Percentiles rank a stretch among this genome's conserved stretches.
phyloP scores from a whole-genome alignment of 2,329 filamentous ascomycete species.

The Ceratocystis eucalypticola region DNA sequence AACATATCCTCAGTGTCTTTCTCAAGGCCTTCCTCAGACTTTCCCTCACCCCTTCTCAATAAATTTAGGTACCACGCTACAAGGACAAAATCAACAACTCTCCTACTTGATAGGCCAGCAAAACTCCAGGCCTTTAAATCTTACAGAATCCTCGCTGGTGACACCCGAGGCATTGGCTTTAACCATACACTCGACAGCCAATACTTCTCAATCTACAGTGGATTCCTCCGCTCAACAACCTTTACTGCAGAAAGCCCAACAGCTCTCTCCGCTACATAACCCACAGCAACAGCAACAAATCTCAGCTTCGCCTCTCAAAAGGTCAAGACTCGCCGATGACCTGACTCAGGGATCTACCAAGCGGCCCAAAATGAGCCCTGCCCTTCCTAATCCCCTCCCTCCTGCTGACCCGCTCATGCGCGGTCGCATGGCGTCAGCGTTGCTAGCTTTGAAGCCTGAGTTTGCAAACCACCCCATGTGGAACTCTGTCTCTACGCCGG shows the following conservation, averaged over 20 bases:
- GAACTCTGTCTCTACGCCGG: not conserved
- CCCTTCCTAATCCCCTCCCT: slow-evolving; percentile 4
- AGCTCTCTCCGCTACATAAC: not conserved
- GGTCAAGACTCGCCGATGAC: not conserved
- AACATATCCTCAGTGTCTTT: not conserved
- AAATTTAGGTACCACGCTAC: not conserved
- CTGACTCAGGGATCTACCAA: not conserved
- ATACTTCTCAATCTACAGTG: not conserved
- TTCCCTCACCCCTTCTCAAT: too few relatives aligned
- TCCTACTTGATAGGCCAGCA: not conserved
- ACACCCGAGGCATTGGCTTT: not conserved
- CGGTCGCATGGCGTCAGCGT: slow-evolving; percentile 6
- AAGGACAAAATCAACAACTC: not conserved
- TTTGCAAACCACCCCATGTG: slow-evolving; percentile 12
- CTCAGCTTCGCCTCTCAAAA: not conserved
- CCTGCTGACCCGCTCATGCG: slow-evolving; percentile 6
- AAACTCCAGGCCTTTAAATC: not conserved
- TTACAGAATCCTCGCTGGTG: not conserved
- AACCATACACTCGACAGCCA: not conserved
- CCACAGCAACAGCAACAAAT: not conserved
- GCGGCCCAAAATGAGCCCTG: not conserved
- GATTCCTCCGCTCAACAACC: not conserved
- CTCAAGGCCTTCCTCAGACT: not conserved
- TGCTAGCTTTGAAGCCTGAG: slow-evolving; percentile 11
- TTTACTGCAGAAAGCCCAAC: not conserved